Evolutionary conservation across 495 filamentous ascomycete genomes (phyloP), one percentile per base, ranked within the genome.

Genomic region (Acidomyces sp.): DNA sequence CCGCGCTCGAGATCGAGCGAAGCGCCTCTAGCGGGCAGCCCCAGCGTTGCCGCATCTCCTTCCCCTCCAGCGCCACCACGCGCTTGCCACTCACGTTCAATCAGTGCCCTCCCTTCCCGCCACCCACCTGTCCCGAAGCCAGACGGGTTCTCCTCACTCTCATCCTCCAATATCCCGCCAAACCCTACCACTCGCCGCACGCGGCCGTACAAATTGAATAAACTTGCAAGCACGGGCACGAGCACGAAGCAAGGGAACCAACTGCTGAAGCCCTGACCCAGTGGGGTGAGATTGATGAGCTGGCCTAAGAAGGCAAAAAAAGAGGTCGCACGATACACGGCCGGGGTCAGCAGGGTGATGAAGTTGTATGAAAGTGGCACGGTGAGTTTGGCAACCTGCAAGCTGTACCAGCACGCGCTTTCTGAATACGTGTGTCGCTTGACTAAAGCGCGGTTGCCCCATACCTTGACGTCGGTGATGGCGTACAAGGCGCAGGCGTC

Each of bases 351-450:
- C 50, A 95, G 86, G 3, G 86, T 93, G 56, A 93, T 70, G 54
- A 97, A 95, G 59, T 97, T 95, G 69, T 92, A 95, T 15, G 83
- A 77, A 13, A 96, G 70, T 2, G 90, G 90, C 3, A 95, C 85
- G 23, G 82, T 92, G 22, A 97, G 70, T 37, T 82, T 77, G 6
- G 90, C 87, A 20, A 94, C 81, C 48, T 93, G 82, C 21, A 78
- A 75, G 7, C 85, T 78, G 60, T 94, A 97, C 84, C 90, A 97
- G 44, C 85, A 88, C 3, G 90, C 90, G 36, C 78, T 83, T 57
- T 93, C 88, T 24, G 75, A 77, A 37, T 88, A 88, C 0, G 90
- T 97, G 48, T 86, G 87, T 41, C 90, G 77, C 33, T 72, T 78
- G 28, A 96, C 88, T 12, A 97, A 66, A 1, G 88, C 88, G 18